Base-by-base conservation (phyloP, 352 stramenopile genomes). In the Phytopythium montanum region DNA sequence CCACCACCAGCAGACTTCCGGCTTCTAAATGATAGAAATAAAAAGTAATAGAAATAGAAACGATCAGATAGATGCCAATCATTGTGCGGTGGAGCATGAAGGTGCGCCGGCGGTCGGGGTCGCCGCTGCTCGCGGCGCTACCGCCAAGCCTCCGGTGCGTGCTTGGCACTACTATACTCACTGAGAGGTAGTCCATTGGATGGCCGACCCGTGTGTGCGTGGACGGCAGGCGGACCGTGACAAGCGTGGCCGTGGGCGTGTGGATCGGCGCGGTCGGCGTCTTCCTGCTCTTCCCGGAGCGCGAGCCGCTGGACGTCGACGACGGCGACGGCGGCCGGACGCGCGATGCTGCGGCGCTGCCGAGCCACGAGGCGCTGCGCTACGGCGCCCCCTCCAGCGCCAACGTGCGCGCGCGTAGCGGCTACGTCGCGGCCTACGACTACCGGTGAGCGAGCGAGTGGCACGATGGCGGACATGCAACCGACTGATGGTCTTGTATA, bases 341-440 rank as follows among this genome's bases (percentile, higher is more conserved):
- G 41, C 55, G 31, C 31, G 31, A 9, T 10, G 5, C 39, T 14
- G 60, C 70, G 6, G 50, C 50, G 23, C 34, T 75, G 23, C 64
- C 63, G 10, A 63, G 60, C n/a, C 85, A 95, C 38, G 76, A 88
- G 66, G 83, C 85, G 31, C 64, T 92, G 50, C 83, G 79, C 12
- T 95, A 90, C 45, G 85, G 85, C 33, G 70, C 69, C 2, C 85
- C 85, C 5, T 95, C 85, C 3, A 66, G 70, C 46, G 62, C 64
- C 25, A 94, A 94, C 52, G 74, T 95, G 33, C 77, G 82, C 39
- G 76, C 90, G 31, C 83, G 83, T 19, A 76, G 80, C 1, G 87
- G 85, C 48, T 96, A 95, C 70, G 81, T 93, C 44, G 76, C 91
- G 25, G 86, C 83, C 8, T 97, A 94, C 61, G 86, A 97, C 69